phyloP scores from a whole-genome alignment of 169 alveolate species.

The Ichthyophthirius multifiliis region DNA sequence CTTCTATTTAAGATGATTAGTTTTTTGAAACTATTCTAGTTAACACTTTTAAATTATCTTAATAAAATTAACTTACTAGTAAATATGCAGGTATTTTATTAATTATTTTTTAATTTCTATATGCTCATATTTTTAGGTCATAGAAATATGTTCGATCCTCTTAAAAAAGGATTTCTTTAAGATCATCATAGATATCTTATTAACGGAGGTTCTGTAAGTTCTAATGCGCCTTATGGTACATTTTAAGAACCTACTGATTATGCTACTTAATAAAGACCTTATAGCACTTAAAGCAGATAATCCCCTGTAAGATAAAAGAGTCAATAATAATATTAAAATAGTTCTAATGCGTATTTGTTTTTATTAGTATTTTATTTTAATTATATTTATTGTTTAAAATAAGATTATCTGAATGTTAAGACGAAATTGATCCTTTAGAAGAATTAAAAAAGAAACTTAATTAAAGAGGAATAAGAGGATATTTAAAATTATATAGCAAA shows the following conservation, averaged over 20 bases:
- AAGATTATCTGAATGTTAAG: not conserved
- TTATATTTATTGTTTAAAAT: not conserved
- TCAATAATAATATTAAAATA: too few species aligned
- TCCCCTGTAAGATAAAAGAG: not conserved
- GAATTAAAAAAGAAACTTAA: conserved; percentile 14
- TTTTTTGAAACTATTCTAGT: conserved; percentile 51
- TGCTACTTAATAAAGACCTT: conserved; percentile 1
- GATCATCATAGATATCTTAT: conserved; percentile 33
- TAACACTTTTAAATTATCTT: conserved; percentile 32
- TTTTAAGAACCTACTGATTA: conserved; percentile 6
- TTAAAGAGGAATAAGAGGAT: conserved; percentile 44
- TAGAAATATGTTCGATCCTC: conserved; percentile 30
- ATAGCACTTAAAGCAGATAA: not conserved
- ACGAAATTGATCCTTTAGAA: conserved; percentile 15
- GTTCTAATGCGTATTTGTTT: not conserved
- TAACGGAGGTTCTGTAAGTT: conserved; percentile 36
- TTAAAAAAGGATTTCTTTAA: conserved; percentile 9
- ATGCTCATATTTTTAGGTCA: not conserved
- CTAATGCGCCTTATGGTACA: conserved; percentile 47
- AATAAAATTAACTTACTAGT: conserved; percentile 1
- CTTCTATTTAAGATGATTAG: conserved; percentile 61
- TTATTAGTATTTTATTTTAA: not conserved
- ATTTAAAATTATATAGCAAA: conserved; percentile 28
- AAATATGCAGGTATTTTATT: not conserved
- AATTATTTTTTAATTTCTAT: not conserved